Evolutionary conservation across 1,284 basidiomycete genomes (phyloP).

Genomic region (Coriolopsis trogii): DNA sequence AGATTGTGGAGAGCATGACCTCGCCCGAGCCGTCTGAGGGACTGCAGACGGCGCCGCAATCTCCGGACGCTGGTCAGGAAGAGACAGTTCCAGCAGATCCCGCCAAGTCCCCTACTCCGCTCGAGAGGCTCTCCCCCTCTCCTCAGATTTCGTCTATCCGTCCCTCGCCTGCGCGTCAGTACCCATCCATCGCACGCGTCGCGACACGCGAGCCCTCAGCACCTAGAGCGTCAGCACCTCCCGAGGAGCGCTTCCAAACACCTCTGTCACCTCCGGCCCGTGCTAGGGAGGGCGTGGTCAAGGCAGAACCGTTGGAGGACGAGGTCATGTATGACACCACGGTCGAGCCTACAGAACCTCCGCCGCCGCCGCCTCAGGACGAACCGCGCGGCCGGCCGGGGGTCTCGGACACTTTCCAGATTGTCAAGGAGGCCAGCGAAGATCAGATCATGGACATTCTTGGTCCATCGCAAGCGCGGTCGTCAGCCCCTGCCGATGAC

Average conservation of each 20-base stretch:
- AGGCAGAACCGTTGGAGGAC: conserved; percentile 20
- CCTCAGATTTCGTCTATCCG: background rate
- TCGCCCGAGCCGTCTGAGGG: conserved; percentile 8
- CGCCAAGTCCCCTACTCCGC: background rate
- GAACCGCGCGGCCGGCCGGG: background rate
- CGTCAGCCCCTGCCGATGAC: conserved; percentile 2
- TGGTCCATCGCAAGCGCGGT: conserved; percentile 4
- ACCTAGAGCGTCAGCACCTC: conserved; percentile 10
- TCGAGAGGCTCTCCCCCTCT: background rate
- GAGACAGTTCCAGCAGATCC: conserved; percentile 1
- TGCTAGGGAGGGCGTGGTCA: conserved; percentile 6
- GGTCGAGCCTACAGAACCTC: background rate
- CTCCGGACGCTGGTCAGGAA: background rate
- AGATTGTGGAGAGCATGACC: background rate
- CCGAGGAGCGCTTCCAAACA: conserved; percentile 8
- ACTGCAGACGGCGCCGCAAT: background rate
- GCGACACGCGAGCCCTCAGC: conserved; percentile 10
- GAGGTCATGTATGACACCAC: conserved; percentile 16
- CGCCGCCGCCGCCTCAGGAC: background rate
- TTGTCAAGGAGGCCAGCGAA: conserved; percentile 14
- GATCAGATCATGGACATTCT: conserved; percentile 21
- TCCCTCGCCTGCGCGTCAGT: too few relatives aligned
- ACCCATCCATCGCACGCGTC: conserved; percentile 5
- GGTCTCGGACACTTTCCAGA: background rate
- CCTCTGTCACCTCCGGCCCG: background rate